Evolutionary conservation across 805 yeast genomes (phyloP).

Genomic region (Candida insectorum): DNA sequence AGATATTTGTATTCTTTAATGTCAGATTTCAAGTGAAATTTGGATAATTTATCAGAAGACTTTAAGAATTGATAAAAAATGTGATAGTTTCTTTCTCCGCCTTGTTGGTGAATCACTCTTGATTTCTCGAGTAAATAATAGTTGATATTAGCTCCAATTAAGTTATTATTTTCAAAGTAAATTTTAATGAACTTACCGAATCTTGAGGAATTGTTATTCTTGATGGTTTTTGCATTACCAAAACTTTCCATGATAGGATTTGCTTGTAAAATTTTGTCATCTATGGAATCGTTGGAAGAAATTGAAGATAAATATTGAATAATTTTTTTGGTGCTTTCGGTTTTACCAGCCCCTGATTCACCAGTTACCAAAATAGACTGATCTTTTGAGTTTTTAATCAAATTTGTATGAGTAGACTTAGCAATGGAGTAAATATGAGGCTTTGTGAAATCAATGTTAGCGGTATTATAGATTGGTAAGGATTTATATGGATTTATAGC

Average conservation of each 20-base stretch:
- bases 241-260: constrained; percentile 95
- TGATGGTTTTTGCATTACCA: constrained; percentile 94
- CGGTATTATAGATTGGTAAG: constrained; percentile 66
- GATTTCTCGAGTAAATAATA: constrained; percentile 94
- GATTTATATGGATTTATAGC: constrained; percentile 89
- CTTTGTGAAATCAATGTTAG: constrained; percentile 40
- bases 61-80: constrained; percentile 82
- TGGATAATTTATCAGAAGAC: constrained; percentile 55
- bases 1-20: constrained; percentile 52
- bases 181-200: constrained; percentile 95
- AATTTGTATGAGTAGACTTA: constrained; percentile 77
- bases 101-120: constrained; percentile 75
- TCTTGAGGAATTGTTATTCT: constrained; percentile 92
- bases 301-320: constrained; percentile 81
- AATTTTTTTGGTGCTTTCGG: constrained; percentile 94
- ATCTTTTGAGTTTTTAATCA: constrained; percentile 64
- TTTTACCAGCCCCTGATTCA: constrained; percentile 98
- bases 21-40: constrained; percentile 42
- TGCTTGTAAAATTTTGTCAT: constrained; percentile 83
- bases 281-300: constrained; percentile 46
- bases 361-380: constrained; percentile 97
- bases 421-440: constrained; percentile 91
- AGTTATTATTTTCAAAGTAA: constrained; percentile 53
- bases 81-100: constrained; percentile 86
- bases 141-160: constrained; percentile 88